A percentile compares a stretch with the other conserved stretches of the same genome.
phyloP scores from a whole-genome alignment of 805 yeast genomes.

The Wickerhamiella australiensis region DNA sequence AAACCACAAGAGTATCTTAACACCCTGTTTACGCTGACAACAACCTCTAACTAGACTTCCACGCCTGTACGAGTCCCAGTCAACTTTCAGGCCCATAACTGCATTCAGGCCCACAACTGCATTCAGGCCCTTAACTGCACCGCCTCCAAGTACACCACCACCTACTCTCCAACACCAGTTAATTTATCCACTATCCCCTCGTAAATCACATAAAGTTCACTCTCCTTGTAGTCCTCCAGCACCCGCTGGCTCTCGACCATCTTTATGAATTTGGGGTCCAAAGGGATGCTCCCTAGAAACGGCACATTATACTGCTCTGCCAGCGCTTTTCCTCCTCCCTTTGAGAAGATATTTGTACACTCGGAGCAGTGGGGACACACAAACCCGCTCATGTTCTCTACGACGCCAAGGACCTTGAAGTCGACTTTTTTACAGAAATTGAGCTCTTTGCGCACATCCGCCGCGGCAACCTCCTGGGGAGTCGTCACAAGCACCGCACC shows the following conservation, averaged over 20 bases:
- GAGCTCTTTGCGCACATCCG: constrained; percentile 89
- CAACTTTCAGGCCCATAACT: too few relatives aligned
- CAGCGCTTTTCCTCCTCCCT: constrained; percentile 77
- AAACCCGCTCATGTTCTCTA: constrained; percentile 96
- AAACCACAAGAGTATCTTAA: too few relatives aligned
- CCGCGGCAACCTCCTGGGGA: constrained; percentile 85
- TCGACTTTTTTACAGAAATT: constrained; percentile 83
- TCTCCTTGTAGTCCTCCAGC: constrained; percentile 22
- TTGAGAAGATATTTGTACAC: constrained; percentile 73
- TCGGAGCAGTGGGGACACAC: constrained; percentile 90
- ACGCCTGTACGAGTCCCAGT: too few relatives aligned
- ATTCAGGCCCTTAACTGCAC: neutral
- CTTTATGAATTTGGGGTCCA: constrained; percentile 84
- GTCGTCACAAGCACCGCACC: constrained; percentile 95
- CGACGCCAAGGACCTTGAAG: constrained; percentile 66
- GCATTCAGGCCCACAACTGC: too few relatives aligned
- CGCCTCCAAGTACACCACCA: neutral
- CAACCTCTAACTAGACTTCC: too few relatives aligned
- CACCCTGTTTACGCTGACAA: too few relatives aligned
- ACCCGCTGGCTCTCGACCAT: constrained; percentile 59
- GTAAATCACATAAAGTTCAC: constrained; percentile 36
- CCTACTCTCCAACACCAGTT: neutral
- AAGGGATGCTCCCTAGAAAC: constrained; percentile 80
- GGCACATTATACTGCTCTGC: constrained; percentile 51
- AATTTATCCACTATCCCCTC: constrained; percentile 27